Evolutionary conservation across 2,329 filamentous ascomycete genomes (phyloP).

Genomic region (Colletotrichum tamarilloi): DNA sequence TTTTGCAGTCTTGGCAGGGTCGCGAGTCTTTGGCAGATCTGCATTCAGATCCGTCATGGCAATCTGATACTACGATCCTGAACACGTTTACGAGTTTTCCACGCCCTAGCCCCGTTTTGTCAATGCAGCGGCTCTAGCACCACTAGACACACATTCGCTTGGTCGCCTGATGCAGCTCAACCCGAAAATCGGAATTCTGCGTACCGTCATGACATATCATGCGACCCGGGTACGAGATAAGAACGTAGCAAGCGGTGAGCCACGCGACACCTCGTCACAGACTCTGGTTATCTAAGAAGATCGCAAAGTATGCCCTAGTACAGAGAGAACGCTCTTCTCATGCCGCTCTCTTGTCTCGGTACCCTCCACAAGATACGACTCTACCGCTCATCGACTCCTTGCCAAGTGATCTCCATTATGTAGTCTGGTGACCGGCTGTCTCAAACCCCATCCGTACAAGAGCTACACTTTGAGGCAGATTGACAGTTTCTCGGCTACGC

Average conservation of each 20-base stretch:
- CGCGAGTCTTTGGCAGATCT: not conserved
- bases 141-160: not conserved
- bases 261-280: slow-evolving; percentile 21
- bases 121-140: not conserved
- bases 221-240: slow-evolving; percentile 27
- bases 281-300: not conserved
- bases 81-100: not conserved
- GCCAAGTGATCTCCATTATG: not conserved
- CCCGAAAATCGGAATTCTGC: slow-evolving; percentile 12
- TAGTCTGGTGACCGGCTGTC: not conserved
- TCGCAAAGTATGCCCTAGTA: not conserved
- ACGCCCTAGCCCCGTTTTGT: not conserved
- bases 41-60: not conserved
- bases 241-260: slow-evolving; percentile 21
- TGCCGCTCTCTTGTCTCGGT: not conserved
- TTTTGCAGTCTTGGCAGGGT: not conserved
- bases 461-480: not conserved
- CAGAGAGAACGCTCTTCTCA: not conserved
- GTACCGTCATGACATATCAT: slow-evolving; percentile 9
- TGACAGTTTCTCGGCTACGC: not conserved
- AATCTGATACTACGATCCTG: not conserved
- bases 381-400: not conserved
- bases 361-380: not conserved
- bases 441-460: not conserved
- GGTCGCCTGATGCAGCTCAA: slow-evolving; percentile 26